phyloP scores from a whole-genome alignment of 805 yeast species.

The Blastobotrys americana region DNA sequence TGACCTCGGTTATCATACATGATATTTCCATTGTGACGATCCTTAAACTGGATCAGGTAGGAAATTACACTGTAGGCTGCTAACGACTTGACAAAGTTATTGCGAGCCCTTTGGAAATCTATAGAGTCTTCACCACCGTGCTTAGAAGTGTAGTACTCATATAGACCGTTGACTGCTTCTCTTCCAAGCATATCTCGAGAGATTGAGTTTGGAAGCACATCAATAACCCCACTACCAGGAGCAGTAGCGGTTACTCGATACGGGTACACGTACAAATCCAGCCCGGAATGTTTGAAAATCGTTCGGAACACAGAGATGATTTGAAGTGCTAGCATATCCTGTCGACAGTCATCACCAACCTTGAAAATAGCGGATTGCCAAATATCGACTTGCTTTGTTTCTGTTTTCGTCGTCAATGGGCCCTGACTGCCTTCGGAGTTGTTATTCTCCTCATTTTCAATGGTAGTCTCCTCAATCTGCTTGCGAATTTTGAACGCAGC shows the following conservation, averaged over 20 bases:
- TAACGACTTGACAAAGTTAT: slow-evolving; percentile 84
- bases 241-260: slow-evolving; percentile 96
- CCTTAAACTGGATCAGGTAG: slow-evolving; percentile 85
- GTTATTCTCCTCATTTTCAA: slow-evolving; percentile 23
- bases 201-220: slow-evolving; percentile 89
- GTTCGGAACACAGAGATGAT: slow-evolving; percentile 84
- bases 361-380: slow-evolving; percentile 97
- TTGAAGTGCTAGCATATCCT: slow-evolving; percentile 90
- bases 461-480: slow-evolving; percentile 34
- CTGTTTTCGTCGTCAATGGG: not conserved
- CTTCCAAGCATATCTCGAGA: slow-evolving; percentile 98
- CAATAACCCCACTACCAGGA: slow-evolving; percentile 98
- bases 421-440: slow-evolving; percentile 12
- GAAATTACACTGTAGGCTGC: slow-evolving; percentile 92
- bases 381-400: slow-evolving; percentile 42
- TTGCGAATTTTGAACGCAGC: slow-evolving; percentile 84
- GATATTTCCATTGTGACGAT: slow-evolving; percentile 94
- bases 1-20: slow-evolving; percentile 97
- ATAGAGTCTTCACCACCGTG: slow-evolving; percentile 91
- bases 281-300: slow-evolving; percentile 80
- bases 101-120: slow-evolving; percentile 85
- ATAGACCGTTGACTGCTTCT: slow-evolving; percentile 95
- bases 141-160: slow-evolving; percentile 84
- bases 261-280: slow-evolving; percentile 88
- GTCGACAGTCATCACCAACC: slow-evolving; percentile 98